Evolutionary conservation across 2,329 filamentous ascomycete genomes (phyloP).

Genomic region (Leptographium lundbergii): DNA sequence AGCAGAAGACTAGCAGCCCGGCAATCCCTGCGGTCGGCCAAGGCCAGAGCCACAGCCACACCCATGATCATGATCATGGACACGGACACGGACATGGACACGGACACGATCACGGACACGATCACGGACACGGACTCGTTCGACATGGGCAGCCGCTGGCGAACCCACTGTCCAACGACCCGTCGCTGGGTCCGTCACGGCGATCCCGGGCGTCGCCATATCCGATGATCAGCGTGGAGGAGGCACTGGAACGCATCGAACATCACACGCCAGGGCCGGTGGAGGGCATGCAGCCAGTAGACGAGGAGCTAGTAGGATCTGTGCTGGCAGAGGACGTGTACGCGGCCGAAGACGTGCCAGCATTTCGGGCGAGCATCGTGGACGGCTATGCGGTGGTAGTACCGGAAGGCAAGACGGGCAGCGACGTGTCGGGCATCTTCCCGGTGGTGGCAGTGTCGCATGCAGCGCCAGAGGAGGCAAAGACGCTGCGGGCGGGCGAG

Average conservation of each 20-base stretch:
- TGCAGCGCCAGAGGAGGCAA: slow-evolving; percentile 53
- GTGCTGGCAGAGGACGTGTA: slow-evolving; percentile 75
- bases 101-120: slow-evolving; percentile 39
- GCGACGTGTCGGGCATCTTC: slow-evolving; percentile 63
- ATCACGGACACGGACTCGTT: slow-evolving; percentile 40
- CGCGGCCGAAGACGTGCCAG: slow-evolving; percentile 74
- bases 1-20: slow-evolving; percentile 62
- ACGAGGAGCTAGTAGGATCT: slow-evolving; percentile 55
- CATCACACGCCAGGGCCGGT: slow-evolving; percentile 56
- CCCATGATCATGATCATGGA: slow-evolving; percentile 36
- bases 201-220: slow-evolving; percentile 81
- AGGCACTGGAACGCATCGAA: slow-evolving; percentile 63
- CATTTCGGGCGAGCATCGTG: slow-evolving; percentile 90
- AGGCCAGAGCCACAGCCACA: slow-evolving; percentile 19
- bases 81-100: slow-evolving; percentile 39
- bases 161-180: slow-evolving; percentile 44
- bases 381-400: slow-evolving; percentile 86
- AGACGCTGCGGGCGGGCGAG: slow-evolving; percentile 52
- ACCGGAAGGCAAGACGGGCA: slow-evolving; percentile 25
- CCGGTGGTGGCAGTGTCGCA: slow-evolving; percentile 81
- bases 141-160: slow-evolving; percentile 53
- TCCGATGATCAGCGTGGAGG: slow-evolving; percentile 76
- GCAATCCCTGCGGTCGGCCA: slow-evolving; percentile 13
- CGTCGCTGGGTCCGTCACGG: slow-evolving; percentile 46
- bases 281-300: slow-evolving; percentile 45